Evolutionary conservation across 202 grass and related monocot genomes (phyloP).

Genomic region (Hordeum pubiflorum): DNA sequence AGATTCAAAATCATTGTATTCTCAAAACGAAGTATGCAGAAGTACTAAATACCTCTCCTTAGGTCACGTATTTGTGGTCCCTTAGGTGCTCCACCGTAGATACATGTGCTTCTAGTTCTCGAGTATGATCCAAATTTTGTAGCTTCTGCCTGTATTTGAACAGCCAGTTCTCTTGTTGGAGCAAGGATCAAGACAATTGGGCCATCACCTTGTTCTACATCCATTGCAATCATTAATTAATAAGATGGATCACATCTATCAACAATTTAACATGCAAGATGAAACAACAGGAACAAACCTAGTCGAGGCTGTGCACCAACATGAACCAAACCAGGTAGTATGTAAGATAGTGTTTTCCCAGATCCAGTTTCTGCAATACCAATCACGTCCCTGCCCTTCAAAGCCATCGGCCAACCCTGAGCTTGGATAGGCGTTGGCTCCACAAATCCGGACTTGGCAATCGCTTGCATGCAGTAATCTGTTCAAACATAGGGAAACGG

Average conservation of each 20-base stretch:
- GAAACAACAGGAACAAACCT: constrained; percentile 43
- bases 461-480: constrained; percentile 78
- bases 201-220: constrained; percentile 72
- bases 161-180: constrained; percentile 85
- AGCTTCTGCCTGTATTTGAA: constrained; percentile 93
- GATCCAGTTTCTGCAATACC: constrained; percentile 93
- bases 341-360: constrained; percentile 91
- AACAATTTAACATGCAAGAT: neutral
- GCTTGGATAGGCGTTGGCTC: constrained; percentile 93
- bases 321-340: constrained; percentile 84
- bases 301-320: constrained; percentile 79
- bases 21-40: neutral
- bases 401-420: constrained; percentile 95
- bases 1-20: neutral
- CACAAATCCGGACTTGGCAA: constrained; percentile 62
- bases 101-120: constrained; percentile 66
- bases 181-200: constrained; percentile 85
- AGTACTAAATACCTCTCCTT: constrained; percentile 50
- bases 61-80: constrained; percentile 90
- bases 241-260: neutral
- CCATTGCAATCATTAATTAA: constrained; percentile 13
- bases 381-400: constrained; percentile 90
- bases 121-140: constrained; percentile 80
- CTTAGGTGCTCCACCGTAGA: constrained; percentile 88
- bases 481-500: constrained; percentile 8